Evolutionary conservation across 176 grass and related monocot genomes (phyloP).

Genomic region (Lolium multiflorum): DNA sequence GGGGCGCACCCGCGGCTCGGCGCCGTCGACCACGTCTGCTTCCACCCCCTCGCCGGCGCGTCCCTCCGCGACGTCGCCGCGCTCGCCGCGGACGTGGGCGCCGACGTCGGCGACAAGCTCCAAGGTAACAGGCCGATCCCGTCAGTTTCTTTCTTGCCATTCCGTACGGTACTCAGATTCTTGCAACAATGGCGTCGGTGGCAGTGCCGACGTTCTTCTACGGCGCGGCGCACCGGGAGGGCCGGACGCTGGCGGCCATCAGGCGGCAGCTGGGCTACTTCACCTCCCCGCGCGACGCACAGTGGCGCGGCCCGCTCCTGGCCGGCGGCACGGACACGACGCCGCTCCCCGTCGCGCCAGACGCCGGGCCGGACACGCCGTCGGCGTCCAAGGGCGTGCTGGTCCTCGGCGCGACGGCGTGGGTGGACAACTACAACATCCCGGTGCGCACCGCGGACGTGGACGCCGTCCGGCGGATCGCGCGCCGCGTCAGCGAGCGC

Average conservation of each 20-base stretch:
- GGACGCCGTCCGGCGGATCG: conserved; percentile 54
- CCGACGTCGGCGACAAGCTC: conserved; percentile 59
- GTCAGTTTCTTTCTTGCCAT: neutral
- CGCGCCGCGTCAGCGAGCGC: conserved; percentile 64
- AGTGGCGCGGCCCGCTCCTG: conserved; percentile 55
- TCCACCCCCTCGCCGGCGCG: conserved; percentile 64
- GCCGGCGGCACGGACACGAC: neutral
- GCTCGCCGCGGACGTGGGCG: conserved; percentile 54
- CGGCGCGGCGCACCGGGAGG: conserved; percentile 67
- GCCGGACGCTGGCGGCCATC: conserved; percentile 63
- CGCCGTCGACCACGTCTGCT: conserved; percentile 77
- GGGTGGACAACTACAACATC: conserved; percentile 90
- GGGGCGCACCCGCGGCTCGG: conserved; percentile 80
- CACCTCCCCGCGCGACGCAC: conserved; percentile 48
- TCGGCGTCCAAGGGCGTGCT: conserved; percentile 62
- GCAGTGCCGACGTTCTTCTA: conserved; percentile 76
- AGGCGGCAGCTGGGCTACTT: conserved; percentile 85
- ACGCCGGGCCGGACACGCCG: conserved; percentile 49
- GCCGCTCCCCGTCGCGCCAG: conserved; percentile 43
- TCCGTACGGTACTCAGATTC: neutral
- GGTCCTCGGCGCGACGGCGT: conserved; percentile 64
- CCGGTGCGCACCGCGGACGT: conserved; percentile 55
- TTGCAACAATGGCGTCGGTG: neutral
- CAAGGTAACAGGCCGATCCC: conserved; percentile 43
- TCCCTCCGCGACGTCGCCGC: conserved; percentile 53